Conservation (phyloP, 1,284 basidiomycete genomes). For the Ganoderma leucocontextum region DNA sequence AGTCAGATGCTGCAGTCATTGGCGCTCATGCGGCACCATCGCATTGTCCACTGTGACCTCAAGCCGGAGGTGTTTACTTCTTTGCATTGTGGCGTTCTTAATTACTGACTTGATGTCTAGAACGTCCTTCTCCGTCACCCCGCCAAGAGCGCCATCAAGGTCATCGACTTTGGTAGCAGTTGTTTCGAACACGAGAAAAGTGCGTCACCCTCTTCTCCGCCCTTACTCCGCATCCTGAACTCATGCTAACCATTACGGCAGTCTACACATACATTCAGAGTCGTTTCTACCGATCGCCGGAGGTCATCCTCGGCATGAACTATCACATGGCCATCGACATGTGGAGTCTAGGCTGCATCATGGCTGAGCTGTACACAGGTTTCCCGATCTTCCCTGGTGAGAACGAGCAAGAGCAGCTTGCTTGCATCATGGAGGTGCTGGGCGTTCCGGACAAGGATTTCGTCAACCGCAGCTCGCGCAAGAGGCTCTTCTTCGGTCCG, state of each 20-base stretch:
- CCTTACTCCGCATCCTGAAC: background rate
- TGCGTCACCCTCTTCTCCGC: constrained; percentile 49
- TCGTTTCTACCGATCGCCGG: constrained; percentile 97
- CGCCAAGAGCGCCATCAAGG: constrained; percentile 95
- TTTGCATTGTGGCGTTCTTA: background rate
- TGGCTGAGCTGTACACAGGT: constrained; percentile 98
- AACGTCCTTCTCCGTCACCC: constrained; percentile 97
- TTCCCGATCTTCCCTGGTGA: constrained; percentile 99
- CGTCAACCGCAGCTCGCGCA: constrained; percentile 92
- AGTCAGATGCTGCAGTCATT: constrained; percentile 94
- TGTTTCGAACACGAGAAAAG: constrained; percentile 99
- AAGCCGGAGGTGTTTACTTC: constrained; percentile 87
- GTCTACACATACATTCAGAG: constrained; percentile 98
- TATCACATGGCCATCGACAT: constrained; percentile 97
- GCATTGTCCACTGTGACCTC: constrained; percentile 99
- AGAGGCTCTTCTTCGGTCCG: constrained; percentile 95
- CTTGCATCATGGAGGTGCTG: constrained; percentile 99
- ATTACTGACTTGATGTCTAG: constrained; percentile 48
- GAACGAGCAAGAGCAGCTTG: constrained; percentile 98
- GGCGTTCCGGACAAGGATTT: constrained; percentile 96
- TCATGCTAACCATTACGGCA: constrained; percentile 45
- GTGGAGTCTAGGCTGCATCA: constrained; percentile 98
- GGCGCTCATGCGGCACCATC: constrained; percentile 93
- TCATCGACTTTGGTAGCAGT: constrained; percentile 99
- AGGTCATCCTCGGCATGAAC: constrained; percentile 93